Conservation (phyloP, 2,329 filamentous ascomycete genomes). For the Saccharata proteae region DNA sequence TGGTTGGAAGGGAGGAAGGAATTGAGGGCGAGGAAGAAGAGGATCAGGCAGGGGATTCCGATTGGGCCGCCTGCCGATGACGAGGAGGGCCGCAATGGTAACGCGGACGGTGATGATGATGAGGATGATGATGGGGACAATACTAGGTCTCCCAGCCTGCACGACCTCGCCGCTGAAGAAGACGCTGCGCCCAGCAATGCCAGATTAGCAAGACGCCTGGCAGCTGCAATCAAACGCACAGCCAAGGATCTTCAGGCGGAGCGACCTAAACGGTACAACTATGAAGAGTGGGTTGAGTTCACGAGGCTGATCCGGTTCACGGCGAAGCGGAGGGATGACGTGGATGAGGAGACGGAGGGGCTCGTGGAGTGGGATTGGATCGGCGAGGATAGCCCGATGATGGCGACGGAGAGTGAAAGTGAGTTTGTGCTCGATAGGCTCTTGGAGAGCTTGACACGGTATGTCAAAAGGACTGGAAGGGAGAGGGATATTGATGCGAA, state of each 20-base stretch:
- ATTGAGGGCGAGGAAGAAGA: constrained; percentile 21
- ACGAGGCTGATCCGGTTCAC: constrained; percentile 58
- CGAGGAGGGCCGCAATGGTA: constrained; percentile 10
- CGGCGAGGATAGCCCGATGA: constrained; percentile 54
- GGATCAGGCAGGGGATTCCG: constrained; percentile 36
- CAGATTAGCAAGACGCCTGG: constrained; percentile 49
- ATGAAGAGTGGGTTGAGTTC: constrained; percentile 80
- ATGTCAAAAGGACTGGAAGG: constrained; percentile 9
- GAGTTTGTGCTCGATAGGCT: constrained; percentile 56
- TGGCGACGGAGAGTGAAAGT: constrained; percentile 49
- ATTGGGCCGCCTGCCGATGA: constrained; percentile 20
- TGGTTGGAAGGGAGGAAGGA: constrained; percentile 24
- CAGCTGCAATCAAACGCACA: constrained; percentile 57
- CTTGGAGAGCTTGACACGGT: constrained; percentile 47
- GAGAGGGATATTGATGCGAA: neutral
- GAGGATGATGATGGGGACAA: neutral
- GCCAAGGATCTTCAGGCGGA: constrained; percentile 50
- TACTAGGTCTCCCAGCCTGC: constrained; percentile 19
- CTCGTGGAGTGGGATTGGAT: constrained; percentile 63
- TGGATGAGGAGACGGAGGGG: constrained; percentile 44
- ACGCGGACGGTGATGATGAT: neutral
- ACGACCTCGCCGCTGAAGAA: constrained; percentile 30
- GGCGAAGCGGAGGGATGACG: constrained; percentile 11
- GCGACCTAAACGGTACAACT: constrained; percentile 53
- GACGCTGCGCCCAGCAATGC: constrained; percentile 31